Base-by-base conservation (phyloP, 2,329 filamentous ascomycete species). In the Alternaria infectoria region DNA sequence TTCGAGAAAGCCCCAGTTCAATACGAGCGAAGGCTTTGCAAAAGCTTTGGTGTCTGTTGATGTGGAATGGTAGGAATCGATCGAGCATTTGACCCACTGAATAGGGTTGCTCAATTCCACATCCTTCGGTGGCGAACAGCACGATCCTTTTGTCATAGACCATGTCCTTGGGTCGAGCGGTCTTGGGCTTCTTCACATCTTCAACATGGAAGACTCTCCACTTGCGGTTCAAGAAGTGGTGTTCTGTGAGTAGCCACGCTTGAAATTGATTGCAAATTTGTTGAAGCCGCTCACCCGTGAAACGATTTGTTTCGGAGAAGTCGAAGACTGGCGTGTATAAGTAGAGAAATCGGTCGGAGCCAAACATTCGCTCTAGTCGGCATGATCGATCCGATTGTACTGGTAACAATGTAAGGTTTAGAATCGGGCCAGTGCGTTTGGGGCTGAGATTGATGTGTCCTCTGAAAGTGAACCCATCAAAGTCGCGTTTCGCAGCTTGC, bases 11-110 rank as follows among this genome's bases (percentile, higher is more conserved):
- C 0, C 74, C 78, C 4, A 85, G 73, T 30, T 82, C 81, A 0
- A 84, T 60, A 6, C 83, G 75, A 12, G 82, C 76, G 61, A 75
- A 83, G 0, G 75, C 76, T 61, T 85, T 85, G 62, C 77, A 79
- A 15, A 80, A 80, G 2, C 64, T 59, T 63, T 82, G 79, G 0
- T 77, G 2, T 1, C 47, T 8, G 58, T 84, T 85, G 4, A 57
- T 19, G 0, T 49, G 25, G 8, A 83, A 72, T 0, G 79, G 78
- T 5, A 84, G 65, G 50, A 81, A 80, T 76, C 79, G 82, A 36
- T 82, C 70, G 1, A 84, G 23, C 55, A 83, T 63, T 8, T 79
- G 71, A 0, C 70, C 67, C 6, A 75, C 32, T 13, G 62, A 58
- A 6, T 47, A 64, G 1, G 67, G 63, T 12, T 62, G 25, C 4